phyloP scores from a whole-genome alignment of 108 stramenopile species.

The Cyclotella sp. region DNA sequence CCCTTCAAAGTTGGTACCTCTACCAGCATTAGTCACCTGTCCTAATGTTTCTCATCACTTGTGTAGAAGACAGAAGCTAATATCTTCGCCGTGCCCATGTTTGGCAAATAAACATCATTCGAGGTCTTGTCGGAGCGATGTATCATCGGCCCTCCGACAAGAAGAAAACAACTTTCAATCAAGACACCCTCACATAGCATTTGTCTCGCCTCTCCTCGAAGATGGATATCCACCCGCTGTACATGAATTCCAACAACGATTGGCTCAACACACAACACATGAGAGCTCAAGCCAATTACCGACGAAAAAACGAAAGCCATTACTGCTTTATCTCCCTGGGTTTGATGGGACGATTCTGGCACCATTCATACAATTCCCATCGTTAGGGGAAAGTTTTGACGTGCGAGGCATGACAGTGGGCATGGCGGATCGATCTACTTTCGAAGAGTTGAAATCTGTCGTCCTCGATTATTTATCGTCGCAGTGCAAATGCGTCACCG shows the following conservation, averaged over 20 bases:
- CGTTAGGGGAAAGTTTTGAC: slow-evolving; percentile 78
- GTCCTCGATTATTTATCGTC: slow-evolving; percentile 57
- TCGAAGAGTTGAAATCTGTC: slow-evolving; percentile 64
- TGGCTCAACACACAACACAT: not conserved
- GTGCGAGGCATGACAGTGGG: slow-evolving; percentile 72
- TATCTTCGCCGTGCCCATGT: not conserved
- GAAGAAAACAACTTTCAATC: not conserved
- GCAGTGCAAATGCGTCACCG: slow-evolving; percentile 24
- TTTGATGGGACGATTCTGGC: slow-evolving; percentile 87
- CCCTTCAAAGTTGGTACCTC: not conserved
- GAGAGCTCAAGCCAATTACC: not conserved
- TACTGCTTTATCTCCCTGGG: slow-evolving; percentile 86
- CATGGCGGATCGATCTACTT: slow-evolving; percentile 83
- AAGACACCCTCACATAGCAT: slow-evolving; percentile 43
- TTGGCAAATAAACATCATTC: not conserved
- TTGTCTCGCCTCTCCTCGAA: slow-evolving; percentile 74
- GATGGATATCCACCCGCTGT: slow-evolving; percentile 84
- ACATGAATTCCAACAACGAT: slow-evolving; percentile 51
- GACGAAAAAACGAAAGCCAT: slow-evolving; percentile 58
- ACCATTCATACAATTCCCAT: slow-evolving; percentile 87
- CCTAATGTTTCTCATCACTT: too few species aligned
- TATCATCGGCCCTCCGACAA: not conserved
- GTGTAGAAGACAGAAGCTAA: too few species aligned
- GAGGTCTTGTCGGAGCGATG: not conserved
- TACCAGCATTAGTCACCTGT: not conserved